A percentile compares a stretch with the other conserved stretches of the same genome.
Conservation (phyloP, 768 basidiomycete species). For the Suillus americanus region DNA sequence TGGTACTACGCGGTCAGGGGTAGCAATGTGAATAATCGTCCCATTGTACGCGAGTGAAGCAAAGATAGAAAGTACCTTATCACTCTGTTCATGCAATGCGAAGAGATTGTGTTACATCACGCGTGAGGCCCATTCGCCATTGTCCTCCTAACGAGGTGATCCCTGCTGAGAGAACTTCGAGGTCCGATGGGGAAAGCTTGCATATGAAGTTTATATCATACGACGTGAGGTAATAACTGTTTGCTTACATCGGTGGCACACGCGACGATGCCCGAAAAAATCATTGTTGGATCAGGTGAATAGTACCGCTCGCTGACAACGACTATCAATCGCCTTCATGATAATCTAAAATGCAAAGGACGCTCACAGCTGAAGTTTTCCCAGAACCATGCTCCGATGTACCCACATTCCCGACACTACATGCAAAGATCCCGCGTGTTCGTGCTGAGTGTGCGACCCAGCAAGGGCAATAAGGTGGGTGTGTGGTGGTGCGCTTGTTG, state of each 20-base stretch:
- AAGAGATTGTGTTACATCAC: slow-evolving; percentile 90
- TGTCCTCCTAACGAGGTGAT: slow-evolving; percentile 80
- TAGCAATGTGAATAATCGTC: neutral
- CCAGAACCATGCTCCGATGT: slow-evolving; percentile 59
- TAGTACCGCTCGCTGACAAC: slow-evolving; percentile 52
- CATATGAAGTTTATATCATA: slow-evolving; percentile 3
- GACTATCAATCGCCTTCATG: slow-evolving; percentile 7
- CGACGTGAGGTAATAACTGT: neutral
- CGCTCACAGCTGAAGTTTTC: slow-evolving; percentile 56
- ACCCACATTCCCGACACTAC: slow-evolving; percentile 61
- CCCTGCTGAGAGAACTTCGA: slow-evolving; percentile 71
- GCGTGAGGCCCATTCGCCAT: slow-evolving; percentile 72
- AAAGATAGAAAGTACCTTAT: slow-evolving; percentile 40
- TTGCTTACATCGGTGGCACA: slow-evolving; percentile 62
- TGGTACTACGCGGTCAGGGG: slow-evolving; percentile 32
- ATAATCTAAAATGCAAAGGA: neutral
- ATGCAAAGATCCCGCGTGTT: slow-evolving; percentile 24
- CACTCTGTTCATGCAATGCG: slow-evolving; percentile 47
- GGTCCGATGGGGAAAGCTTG: slow-evolving; percentile 62
- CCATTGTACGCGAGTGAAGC: neutral
- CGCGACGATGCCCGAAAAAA: slow-evolving; percentile 83
- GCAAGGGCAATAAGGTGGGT: slow-evolving; percentile 50
- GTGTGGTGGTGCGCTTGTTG: slow-evolving; percentile 46
- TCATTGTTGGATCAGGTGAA: slow-evolving; percentile 72
- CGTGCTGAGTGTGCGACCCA: slow-evolving; percentile 47